Evolutionary conservation across 495 filamentous ascomycete genomes (phyloP).

Genomic region (Terfezia boudieri): DNA sequence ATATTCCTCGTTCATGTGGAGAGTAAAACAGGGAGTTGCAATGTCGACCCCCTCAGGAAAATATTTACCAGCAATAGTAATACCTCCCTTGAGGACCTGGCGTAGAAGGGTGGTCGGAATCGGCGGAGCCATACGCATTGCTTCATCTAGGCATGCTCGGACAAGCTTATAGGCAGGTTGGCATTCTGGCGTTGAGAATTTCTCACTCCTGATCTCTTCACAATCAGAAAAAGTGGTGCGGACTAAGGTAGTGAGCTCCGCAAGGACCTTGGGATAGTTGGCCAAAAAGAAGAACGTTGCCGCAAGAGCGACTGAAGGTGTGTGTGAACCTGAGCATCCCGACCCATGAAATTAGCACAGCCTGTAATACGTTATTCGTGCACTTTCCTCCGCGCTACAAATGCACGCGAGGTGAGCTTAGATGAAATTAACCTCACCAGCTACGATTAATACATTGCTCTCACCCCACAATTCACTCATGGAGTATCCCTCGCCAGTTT

Average conservation of each 20-base stretch:
- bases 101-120: constrained; percentile 39
- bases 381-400: not conserved
- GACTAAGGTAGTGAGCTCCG: constrained; percentile 28
- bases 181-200: not conserved
- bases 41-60: constrained; percentile 32
- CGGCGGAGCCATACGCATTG: constrained; percentile 45
- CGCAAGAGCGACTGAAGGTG: constrained; percentile 40
- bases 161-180: not conserved
- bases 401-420: not conserved
- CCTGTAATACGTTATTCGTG: constrained; percentile 20
- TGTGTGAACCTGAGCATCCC: constrained; percentile 32
- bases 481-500: constrained; percentile 40
- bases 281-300: constrained; percentile 44
- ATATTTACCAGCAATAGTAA: constrained; percentile 30
- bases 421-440: constrained; percentile 4
- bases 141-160: constrained; percentile 36
- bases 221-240: constrained; percentile 26
- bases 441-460: constrained; percentile 38
- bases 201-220: constrained; percentile 28
- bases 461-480: constrained; percentile 49
- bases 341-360: too few relatives aligned
- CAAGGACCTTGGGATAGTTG: constrained; percentile 30
- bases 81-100: constrained; percentile 38
- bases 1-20: constrained; percentile 34
- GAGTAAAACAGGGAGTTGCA: constrained; percentile 31